A percentile compares a stretch with the other conserved stretches of the same genome.
Conservation (phyloP, 306 rosid genomes). For the Cucurbita maxima region DNA sequence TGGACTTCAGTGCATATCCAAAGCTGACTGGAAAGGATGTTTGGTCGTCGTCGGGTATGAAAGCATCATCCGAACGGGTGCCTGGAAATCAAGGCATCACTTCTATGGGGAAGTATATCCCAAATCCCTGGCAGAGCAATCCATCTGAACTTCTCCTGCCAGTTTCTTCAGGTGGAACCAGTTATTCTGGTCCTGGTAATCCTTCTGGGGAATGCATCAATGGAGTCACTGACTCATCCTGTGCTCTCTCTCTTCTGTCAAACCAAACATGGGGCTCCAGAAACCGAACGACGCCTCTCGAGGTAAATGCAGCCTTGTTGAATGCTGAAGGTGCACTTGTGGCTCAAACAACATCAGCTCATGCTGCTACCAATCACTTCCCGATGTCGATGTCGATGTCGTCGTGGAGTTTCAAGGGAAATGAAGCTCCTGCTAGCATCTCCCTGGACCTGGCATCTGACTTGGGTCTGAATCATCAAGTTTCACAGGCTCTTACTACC, state of each 20-base stretch:
- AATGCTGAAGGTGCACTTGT: slow-evolving; percentile 42
- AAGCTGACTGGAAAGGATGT: slow-evolving; percentile 39
- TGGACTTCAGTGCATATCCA: slow-evolving; percentile 62
- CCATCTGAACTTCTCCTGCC: slow-evolving; percentile 42
- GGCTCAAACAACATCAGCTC: slow-evolving; percentile 36
- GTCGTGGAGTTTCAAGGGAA: slow-evolving; percentile 56
- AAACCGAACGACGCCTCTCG: slow-evolving; percentile 42
- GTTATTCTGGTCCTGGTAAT: slow-evolving; percentile 35
- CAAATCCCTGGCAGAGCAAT: slow-evolving; percentile 46
- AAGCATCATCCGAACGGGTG: slow-evolving; percentile 33
- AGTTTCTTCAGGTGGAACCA: slow-evolving; percentile 41
- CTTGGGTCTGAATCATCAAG: slow-evolving; percentile 59
- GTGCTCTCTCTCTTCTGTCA: slow-evolving; percentile 99
- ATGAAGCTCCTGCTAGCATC: slow-evolving; percentile 31
- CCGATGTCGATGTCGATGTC: slow-evolving; percentile 18
- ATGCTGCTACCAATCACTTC: slow-evolving; percentile 33
- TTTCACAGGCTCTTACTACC: slow-evolving; percentile 33
- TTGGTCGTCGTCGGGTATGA: slow-evolving; percentile 26
- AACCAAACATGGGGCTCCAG: slow-evolving; percentile 72
- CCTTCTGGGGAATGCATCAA: slow-evolving; percentile 55
- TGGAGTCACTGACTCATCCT: slow-evolving; percentile 55
- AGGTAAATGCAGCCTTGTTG: slow-evolving; percentile 26
- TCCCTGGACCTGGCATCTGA: slow-evolving; percentile 30
- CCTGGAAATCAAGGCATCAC: slow-evolving; percentile 24
- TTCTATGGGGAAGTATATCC: slow-evolving; percentile 18